Conservation (phyloP, 371 early-diverging fungal genomes). For the Quaeritorhiza haematococci region DNA sequence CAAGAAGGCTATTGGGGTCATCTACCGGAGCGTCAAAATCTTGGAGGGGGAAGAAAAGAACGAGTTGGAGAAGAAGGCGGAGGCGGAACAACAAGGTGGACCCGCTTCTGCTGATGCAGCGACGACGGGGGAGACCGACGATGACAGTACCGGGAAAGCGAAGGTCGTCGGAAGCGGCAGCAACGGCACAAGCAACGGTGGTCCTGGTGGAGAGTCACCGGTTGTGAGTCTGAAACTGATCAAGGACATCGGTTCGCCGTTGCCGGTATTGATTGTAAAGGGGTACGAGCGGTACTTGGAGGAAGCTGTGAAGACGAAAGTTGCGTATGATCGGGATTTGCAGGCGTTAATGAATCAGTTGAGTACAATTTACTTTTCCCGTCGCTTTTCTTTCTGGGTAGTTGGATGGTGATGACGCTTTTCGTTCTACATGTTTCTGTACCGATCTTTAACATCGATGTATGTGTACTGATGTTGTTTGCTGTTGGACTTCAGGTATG, state of each 20-base stretch:
- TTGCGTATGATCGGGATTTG: slow-evolving; percentile 50
- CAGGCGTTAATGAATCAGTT: slow-evolving; percentile 60
- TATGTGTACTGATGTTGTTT: slow-evolving; percentile 31
- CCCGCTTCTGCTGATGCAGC: background rate
- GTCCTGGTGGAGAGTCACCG: slow-evolving; percentile 8
- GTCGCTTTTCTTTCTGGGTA: slow-evolving; percentile 45
- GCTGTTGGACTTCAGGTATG: slow-evolving; percentile 27
- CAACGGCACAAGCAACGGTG: too few relatives aligned
- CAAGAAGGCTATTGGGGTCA: slow-evolving; percentile 53
- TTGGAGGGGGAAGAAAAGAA: too few relatives aligned
- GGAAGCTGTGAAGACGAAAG: slow-evolving; percentile 41
- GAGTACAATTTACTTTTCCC: slow-evolving; percentile 51
- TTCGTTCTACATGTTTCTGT: slow-evolving; percentile 3
- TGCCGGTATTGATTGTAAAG: slow-evolving; percentile 40
- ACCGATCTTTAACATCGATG: too few relatives aligned
- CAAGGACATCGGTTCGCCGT: too few relatives aligned
- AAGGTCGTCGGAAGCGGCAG: too few relatives aligned
- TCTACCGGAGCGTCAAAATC: slow-evolving; percentile 47
- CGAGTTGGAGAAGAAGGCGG: slow-evolving; percentile 6
- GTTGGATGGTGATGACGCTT: slow-evolving; percentile 29
- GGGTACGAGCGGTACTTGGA: slow-evolving; percentile 55
- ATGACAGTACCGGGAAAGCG: background rate
- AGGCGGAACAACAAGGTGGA: too few relatives aligned
- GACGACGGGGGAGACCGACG: background rate
- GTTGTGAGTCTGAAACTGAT: slow-evolving; percentile 9